phyloP scores from a whole-genome alignment of 2,329 filamentous ascomycete genomes.

The Fusarium sulawesiense region DNA sequence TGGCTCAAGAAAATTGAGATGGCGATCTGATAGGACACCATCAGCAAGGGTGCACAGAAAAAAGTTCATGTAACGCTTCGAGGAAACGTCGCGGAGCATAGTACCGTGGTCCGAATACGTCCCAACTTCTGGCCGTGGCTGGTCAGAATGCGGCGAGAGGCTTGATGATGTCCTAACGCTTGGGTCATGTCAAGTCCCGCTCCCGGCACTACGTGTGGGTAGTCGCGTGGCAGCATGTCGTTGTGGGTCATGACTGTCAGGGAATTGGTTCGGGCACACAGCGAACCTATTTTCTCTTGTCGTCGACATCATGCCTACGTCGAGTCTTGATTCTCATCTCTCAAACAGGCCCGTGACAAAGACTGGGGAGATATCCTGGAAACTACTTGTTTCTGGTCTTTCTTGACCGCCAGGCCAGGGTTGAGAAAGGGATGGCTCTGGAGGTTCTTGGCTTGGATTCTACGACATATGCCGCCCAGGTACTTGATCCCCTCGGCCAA shows the following conservation, averaged over 20 bases:
- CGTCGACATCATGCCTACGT: slow-evolving; percentile 18
- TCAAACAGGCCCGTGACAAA: slow-evolving; percentile 23
- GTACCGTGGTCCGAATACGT: slow-evolving; percentile 28
- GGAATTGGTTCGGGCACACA: slow-evolving; percentile 35
- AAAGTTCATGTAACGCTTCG: slow-evolving; percentile 25
- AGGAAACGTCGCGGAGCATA: slow-evolving; percentile 24
- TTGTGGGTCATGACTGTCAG: slow-evolving; percentile 33
- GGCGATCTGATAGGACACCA: slow-evolving; percentile 44
- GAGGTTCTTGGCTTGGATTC: neutral
- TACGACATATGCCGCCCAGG: neutral
- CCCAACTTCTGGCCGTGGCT: slow-evolving; percentile 30
- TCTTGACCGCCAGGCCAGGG: neutral
- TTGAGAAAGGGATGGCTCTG: neutral
- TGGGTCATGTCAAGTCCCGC: slow-evolving; percentile 41
- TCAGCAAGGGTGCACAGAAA: slow-evolving; percentile 23
- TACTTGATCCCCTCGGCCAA: neutral
- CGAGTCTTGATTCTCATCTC: neutral
- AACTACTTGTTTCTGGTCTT: neutral
- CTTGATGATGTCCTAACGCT: slow-evolving; percentile 37
- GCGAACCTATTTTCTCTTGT: slow-evolving; percentile 25
- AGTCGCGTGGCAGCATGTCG: slow-evolving; percentile 45
- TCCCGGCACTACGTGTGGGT: slow-evolving; percentile 42
- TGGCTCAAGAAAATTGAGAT: slow-evolving; percentile 23
- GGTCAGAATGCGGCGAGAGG: slow-evolving; percentile 38
- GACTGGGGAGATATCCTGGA: neutral